A percentile compares a stretch with the other conserved stretches of the same genome.
Evolutionary conservation across 1,284 basidiomycete genomes (phyloP).

Genomic region (Rhizopogon hawkerae): DNA sequence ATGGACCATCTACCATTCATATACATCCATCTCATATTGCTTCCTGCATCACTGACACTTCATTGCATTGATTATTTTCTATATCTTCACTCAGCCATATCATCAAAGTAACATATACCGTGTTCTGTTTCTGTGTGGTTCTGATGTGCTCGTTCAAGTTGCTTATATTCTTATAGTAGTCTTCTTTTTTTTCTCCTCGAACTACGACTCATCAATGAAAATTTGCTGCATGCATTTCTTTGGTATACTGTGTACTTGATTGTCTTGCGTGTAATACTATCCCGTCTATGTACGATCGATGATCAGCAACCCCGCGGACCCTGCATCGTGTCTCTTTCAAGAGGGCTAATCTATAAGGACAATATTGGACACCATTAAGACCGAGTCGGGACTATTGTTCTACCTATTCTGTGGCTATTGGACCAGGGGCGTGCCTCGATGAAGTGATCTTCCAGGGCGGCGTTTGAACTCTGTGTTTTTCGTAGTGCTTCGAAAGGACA

Average conservation of each 20-base stretch:
- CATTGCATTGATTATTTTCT: not conserved
- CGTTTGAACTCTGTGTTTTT: not conserved
- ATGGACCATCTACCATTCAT: not conserved
- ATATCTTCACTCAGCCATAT: constrained; percentile 1
- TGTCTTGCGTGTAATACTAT: too few species aligned
- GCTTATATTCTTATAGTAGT: not conserved
- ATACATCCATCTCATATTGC: not conserved
- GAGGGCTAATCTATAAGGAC: too few species aligned
- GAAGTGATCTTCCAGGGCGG: not conserved
- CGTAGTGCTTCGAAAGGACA: not conserved
- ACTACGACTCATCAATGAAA: not conserved
- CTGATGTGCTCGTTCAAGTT: not conserved
- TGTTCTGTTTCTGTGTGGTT: not conserved
- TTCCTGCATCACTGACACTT: not conserved
- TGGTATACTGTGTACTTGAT: too few species aligned
- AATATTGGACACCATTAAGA: too few species aligned
- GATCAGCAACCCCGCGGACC: too few species aligned
- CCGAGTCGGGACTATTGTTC: too few species aligned
- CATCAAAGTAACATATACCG: constrained; percentile 1
- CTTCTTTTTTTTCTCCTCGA: not conserved
- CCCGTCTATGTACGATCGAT: too few species aligned
- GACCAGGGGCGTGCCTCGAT: too few species aligned
- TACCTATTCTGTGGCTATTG: too few species aligned
- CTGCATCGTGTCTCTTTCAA: too few species aligned
- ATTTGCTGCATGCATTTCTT: not conserved